Evolutionary conservation across 108 stramenopile genomes (phyloP), one percentile per base, ranked within the genome.

Genomic region (Parietichytrium sp.): DNA sequence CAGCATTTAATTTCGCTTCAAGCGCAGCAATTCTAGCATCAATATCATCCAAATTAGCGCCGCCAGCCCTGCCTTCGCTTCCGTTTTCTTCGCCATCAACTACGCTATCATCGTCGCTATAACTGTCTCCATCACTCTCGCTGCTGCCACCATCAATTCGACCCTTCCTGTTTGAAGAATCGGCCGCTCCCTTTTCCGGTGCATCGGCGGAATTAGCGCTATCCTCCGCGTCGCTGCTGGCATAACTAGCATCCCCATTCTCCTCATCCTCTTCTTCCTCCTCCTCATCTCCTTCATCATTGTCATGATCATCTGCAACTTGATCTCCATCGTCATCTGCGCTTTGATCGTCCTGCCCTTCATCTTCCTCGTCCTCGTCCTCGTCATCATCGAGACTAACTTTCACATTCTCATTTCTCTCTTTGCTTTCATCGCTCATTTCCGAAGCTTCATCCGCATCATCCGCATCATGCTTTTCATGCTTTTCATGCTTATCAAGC

Each of bases 301-400:
- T 55, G 15, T 79, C 85, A 16, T 20, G 77, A 10, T 50, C 53
- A 2, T 80, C 79, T 13, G 53, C 36, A 10, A 16, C 80, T 4
- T 36, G 79, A 18, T 6, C 80, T 25, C 38, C 80, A 18, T 80
- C 81, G 18, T 16, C 72, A 47, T 78, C 36, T 80, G 36, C 72
- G 36, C 36, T 25, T 78, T 78, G 42, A 47, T 3, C 33, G 18
- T 78, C 47, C 2, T 78, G 16, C 54, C 26, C 26, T 29, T 20
- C 15, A 15, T 55, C 54, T 55, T 20, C 54, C 25, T 26, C 1
- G 20, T 20, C 20, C 54, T 55, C 54, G 25, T 78, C 72, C 20
- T 78, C 72, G 1, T 45, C 72, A 47, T 78, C 72, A 10, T 13
- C 15, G 20, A 16, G 36, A n/a, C 10, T 45, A 8, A 10, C 36